These are phyloP conservation scores for Claviceps sorghi DNA, from an alignment of 2,329 filamentous ascomycete genomes.

Conservation along the genomic window DNA sequence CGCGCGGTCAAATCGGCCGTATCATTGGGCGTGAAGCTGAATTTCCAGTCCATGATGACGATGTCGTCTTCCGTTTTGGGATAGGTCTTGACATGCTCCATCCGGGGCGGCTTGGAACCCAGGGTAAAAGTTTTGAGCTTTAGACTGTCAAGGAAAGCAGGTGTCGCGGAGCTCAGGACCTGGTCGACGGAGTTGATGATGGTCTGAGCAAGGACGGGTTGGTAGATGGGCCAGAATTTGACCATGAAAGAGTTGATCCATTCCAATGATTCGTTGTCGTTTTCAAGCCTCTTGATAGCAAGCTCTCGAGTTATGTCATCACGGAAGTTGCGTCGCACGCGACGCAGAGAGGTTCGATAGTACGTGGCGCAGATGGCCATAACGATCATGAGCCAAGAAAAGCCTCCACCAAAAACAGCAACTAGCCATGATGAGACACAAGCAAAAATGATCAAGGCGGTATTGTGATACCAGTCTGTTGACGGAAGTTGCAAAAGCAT, in stretches of 20 bases:
- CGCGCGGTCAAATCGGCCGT: constrained; percentile 77
- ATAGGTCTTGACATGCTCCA: constrained; percentile 98
- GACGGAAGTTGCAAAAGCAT: background rate
- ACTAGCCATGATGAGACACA: constrained; percentile 84
- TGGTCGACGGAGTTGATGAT: constrained; percentile 92
- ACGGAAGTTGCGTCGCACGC: constrained; percentile 87
- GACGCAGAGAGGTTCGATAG: constrained; percentile 86
- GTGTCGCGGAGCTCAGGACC: constrained; percentile 82
- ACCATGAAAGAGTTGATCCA: constrained; percentile 99
- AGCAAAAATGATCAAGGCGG: constrained; percentile 84
- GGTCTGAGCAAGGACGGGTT: constrained; percentile 80
- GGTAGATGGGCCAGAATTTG: constrained; percentile 99
- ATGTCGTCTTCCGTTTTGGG: constrained; percentile 90
- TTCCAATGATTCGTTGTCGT: constrained; percentile 81
- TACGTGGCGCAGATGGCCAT: constrained; percentile 90
- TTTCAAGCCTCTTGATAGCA: constrained; percentile 74
- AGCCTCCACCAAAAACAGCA: constrained; percentile 74
- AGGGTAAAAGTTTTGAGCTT: constrained; percentile 88
- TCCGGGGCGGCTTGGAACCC: constrained; percentile 82
- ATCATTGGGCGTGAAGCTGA: constrained; percentile 97
- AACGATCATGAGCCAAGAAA: constrained; percentile 85
- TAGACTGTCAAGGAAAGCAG: constrained; percentile 82
- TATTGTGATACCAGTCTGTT: constrained; percentile 98
- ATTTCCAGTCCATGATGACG: constrained; percentile 99
- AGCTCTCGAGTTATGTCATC: constrained; percentile 87